These are phyloP conservation scores for Millerago galiae DNA, from an alignment of 805 yeast species.

Conservation along the genomic window DNA sequence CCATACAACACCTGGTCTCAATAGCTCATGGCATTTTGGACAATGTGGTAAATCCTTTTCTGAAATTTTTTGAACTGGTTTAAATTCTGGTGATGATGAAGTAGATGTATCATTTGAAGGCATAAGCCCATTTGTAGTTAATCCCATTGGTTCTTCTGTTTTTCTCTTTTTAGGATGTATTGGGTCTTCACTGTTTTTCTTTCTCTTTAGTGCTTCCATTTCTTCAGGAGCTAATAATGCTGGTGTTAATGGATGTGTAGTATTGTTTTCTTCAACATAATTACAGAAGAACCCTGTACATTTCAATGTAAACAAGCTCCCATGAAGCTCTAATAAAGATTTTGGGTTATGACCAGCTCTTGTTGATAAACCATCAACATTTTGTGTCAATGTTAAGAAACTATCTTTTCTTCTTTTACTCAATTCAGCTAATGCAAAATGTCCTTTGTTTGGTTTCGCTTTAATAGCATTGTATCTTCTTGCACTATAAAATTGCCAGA, in stretches of 20 bases:
- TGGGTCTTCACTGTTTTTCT: conserved; percentile 5
- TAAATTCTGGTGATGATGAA: conserved; percentile 36
- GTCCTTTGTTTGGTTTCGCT: conserved; percentile 73
- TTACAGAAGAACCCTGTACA: conserved; percentile 77
- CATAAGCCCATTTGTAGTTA: conserved; percentile 2
- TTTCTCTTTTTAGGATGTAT: conserved; percentile 11
- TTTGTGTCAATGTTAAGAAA: conserved; percentile 71
- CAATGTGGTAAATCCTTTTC: conserved; percentile 62
- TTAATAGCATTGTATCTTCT: conserved; percentile 57
- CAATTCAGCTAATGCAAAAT: conserved; percentile 58
- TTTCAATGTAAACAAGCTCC: conserved; percentile 62
- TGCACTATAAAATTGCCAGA: conserved; percentile 83
- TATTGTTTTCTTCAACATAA: conserved; percentile 46
- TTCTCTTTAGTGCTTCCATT: conserved; percentile 25
- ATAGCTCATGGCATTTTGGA: conserved; percentile 59
- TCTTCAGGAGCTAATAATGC: conserved; percentile 38
- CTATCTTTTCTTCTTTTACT: conserved; percentile 34
- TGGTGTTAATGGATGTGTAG: conserved; percentile 51
- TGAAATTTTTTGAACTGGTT: conserved; percentile 42
- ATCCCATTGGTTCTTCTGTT: conserved; percentile 10
- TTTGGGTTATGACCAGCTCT: conserved; percentile 56
- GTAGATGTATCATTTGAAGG: conserved; percentile 9
- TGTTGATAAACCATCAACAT: conserved; percentile 68
- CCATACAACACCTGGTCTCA: conserved; percentile 93
- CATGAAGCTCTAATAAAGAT: conserved; percentile 68